These are phyloP conservation scores for Solanum boliviense DNA, from an alignment of 257 asterid species.

Conservation along the genomic window DNA sequence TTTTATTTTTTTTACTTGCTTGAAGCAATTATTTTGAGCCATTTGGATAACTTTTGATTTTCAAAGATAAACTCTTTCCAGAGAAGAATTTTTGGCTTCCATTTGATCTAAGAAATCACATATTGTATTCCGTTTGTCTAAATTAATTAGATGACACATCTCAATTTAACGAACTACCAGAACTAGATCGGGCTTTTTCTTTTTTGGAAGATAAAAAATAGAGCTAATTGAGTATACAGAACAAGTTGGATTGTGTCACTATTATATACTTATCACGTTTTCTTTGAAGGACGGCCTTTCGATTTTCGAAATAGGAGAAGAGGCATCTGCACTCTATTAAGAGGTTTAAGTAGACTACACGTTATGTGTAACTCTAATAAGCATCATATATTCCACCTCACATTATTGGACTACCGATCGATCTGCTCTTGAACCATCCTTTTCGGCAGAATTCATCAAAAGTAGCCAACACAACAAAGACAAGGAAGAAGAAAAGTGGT, in stretches of 20 bases:
- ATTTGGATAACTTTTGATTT: neutral
- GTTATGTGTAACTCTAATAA: neutral
- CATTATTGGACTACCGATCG: neutral
- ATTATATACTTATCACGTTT: too few relatives aligned
- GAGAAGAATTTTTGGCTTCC: slow-evolving; percentile 7
- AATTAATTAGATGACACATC: neutral
- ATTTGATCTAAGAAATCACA: neutral
- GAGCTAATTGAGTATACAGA: neutral
- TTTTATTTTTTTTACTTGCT: neutral
- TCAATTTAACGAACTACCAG: neutral
- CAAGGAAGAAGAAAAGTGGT: neutral
- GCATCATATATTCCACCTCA: too few relatives aligned
- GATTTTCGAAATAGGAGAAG: too few relatives aligned
- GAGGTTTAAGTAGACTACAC: neutral
- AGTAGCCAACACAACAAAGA: too few relatives aligned
- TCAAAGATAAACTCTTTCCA: slow-evolving; percentile 8
- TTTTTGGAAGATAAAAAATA: neutral
- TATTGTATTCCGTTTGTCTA: neutral
- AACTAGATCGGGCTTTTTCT: neutral
- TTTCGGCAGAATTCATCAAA: neutral
- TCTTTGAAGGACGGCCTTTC: too few relatives aligned
- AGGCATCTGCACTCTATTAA: neutral
- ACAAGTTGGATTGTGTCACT: neutral
- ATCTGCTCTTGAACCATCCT: neutral
- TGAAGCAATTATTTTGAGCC: neutral